Base-by-base conservation (phyloP, 768 basidiomycete species). In the Crepidotus variabilis region DNA sequence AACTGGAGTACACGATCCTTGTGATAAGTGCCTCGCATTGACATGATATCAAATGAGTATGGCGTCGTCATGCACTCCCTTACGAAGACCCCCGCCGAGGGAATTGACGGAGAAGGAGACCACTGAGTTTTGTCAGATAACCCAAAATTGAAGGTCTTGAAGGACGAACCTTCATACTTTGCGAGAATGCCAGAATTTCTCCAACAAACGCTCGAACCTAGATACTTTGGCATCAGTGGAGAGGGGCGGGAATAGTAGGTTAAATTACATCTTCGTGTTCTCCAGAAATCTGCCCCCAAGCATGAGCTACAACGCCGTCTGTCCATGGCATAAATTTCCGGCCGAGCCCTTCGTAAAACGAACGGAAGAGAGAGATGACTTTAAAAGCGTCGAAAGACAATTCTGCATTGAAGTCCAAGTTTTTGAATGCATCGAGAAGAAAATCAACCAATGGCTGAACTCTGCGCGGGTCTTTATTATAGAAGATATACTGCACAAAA, bases 311-410 rank as follows among this genome's bases (percentile, higher is more conserved):
- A 13, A 84, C 80, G 33, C 83, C 78, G 54, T 90, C 83, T 6
- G 80, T 74, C 93, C 93, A 95, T 1, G 90, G 78, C 7, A 79
- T 71, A 65, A 93, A 95, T 61, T 91, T 90, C 78, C 92, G 87
- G 14, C 85, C 85, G 4, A 92, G 75, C 55, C 85, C 85, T 64
- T 89, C 83, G 58, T 87, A 86, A 61, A 90, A 82, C 0, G 84
- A 82, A 21, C 86, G 76, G 72, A 87, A 85, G 56, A 91, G 76
- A 18, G 84, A 80, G 7, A 88, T 73, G 20, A 84, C 74, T 62
- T 92, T 90, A 39, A 87, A 76, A 6, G 85, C 84, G 64, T 92
- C 90, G 66, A 93, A 90, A 6, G 93, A 87, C 36, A 90, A 85
- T 65, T 93, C 91, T 18, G 84, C 79, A 60, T 89, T 85, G 71